phyloP scores from a whole-genome alignment of 129 eudicot genomes.

The Pittosporum tobira region DNA sequence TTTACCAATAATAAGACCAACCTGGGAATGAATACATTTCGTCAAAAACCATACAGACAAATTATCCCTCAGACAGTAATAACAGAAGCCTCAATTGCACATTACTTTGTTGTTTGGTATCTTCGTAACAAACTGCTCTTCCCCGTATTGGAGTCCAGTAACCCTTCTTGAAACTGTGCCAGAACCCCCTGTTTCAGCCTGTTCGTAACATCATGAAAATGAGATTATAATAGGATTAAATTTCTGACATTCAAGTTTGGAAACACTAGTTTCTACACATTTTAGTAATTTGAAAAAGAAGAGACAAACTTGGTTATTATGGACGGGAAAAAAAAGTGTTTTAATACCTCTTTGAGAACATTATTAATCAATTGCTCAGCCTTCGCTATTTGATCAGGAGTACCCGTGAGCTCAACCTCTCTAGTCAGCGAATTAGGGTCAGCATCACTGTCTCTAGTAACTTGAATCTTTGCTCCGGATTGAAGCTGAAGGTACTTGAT shows the following conservation, averaged over 20 bases:
- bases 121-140: conserved; percentile 56
- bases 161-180: conserved; percentile 50
- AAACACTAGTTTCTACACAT: too few relatives aligned
- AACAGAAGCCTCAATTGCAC: not conserved
- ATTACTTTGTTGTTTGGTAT: conserved; percentile 84
- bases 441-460: conserved; percentile 79
- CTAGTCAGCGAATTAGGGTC: conserved; percentile 66
- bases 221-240: not conserved
- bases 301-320: not conserved
- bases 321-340: not conserved
- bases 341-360: conserved; percentile 71
- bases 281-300: not conserved
- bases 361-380: conserved; percentile 82
- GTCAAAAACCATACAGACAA: not conserved
- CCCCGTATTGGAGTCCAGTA: conserved; percentile 56
- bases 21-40: conserved; percentile 32
- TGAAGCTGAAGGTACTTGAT: conserved; percentile 77
- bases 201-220: not conserved
- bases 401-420: conserved; percentile 69
- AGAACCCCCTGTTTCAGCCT: conserved; percentile 92
- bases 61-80: not conserved
- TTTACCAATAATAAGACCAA: conserved; percentile 96
- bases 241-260: not conserved
- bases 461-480: conserved; percentile 96
- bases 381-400: conserved; percentile 70